Evolutionary conservation across 2,329 filamentous ascomycete genomes (phyloP), one percentile per base, ranked within the genome.

Genomic region (Blumeria hordei): DNA sequence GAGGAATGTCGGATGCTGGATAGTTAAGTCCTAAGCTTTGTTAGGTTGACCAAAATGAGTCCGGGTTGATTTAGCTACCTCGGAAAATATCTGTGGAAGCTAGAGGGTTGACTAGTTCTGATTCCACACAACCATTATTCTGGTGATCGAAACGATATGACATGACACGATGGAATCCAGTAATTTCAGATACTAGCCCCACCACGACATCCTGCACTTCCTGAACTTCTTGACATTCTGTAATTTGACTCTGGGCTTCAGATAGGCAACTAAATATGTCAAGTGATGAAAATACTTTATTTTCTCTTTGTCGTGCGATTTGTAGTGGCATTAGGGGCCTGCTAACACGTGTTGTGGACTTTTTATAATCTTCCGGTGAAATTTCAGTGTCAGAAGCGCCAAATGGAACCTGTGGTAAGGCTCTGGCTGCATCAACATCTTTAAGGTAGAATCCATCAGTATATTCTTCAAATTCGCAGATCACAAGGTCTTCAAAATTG

Each of bases 1-100:
- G 83, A 37, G 81, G 87, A 55, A 87, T 94, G 67, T 88, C 88
- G 0, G 83, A 83, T 1, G 87, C 87, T 1, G 87, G 88, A 58
- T 93, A 94, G 64, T 92, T 59, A 7, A 62, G 55, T 8, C 61
- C 61, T 62, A 28, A 21, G 3, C 14, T 14, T 12, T 21, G 37
- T 54, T 36, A 49, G 28, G 6, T 21, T 9, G 5, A 36, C 9
- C 5, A 11, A 47, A 10, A 6, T 3, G 1, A 21, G 32, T 9
- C 16, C 3, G 16, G 28, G 7, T 3, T 49, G 3, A 1, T 8
- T 12, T 34, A 54, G 10, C 11, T 36, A 54, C 53, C 53, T 18
- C 43, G 16, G 14, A 58, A 63, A 3, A 61, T 45, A 57, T 63
- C 61, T 11, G 21, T 56, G 21, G 60, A 61, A 4, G 61, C 61